Evolutionary conservation across 345 rosid species (phyloP), one percentile per base, ranked within the genome.

Genomic region (Jatropha curcas): DNA sequence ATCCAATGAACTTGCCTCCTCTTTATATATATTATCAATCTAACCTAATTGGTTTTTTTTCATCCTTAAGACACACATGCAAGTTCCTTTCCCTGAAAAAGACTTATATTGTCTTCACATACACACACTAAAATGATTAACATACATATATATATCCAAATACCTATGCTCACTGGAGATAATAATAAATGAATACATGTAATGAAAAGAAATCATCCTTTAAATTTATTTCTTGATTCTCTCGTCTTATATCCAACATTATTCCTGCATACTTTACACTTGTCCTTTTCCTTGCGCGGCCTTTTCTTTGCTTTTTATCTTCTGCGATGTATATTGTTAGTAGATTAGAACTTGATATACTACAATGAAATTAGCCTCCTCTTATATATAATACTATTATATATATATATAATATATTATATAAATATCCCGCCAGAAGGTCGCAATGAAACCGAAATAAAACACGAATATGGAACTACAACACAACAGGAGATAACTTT

Each of bases 161-260:
- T 7, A 55, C 70, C n/a, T n/a, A n/a, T 73, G 52, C 53, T 51
- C n/a, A n/a, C 27, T 72, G 46, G 55, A 65, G 70, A 73, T 73
- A 63, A 56, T 27, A 72, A 72, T 61, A n/a, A n/a, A n/a, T n/a
- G n/a, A 28, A n/a, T n/a, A n/a, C n/a, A n/a, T n/a, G n/a, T n/a
- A 63, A 37, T 35, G 5, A n/a, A 31, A 50, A 34, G 4, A 8
- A 53, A 50, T 37, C 28, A 14, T 51, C 39, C n/a, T n/a, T n/a
- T n/a, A n/a, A n/a, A n/a, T n/a, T 10, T 14, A 65, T 20, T 67
- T 48, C 41, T 48, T 65, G 24, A 51, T 62, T 24, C 7, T 45
- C 12, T 71, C 12, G 14, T 34, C 24, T 22, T n/a, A n/a, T 27
- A 10, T 33, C 22, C 10, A 73, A 33, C 50, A 50, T 64, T 73